phyloP scores from a whole-genome alignment of 2,329 filamentous ascomycete genomes.

The Dichotomopilus funicola region DNA sequence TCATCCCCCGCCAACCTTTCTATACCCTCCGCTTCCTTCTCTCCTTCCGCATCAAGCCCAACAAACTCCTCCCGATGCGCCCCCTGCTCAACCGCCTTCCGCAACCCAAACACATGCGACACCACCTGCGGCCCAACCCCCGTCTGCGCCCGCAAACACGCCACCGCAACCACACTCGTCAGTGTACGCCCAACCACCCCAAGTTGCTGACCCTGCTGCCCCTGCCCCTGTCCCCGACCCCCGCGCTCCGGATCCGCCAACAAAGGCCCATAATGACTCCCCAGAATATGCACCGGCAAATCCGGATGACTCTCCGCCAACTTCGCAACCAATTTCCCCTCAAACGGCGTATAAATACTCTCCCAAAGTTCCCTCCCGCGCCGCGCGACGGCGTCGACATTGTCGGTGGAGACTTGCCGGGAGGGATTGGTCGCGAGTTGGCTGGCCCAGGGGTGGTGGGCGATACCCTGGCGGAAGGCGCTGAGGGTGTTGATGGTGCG shows the following conservation, averaged over 20 bases:
- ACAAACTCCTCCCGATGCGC: conserved; percentile 34
- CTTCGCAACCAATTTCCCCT: conserved; percentile 62
- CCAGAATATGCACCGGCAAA: conserved; percentile 71
- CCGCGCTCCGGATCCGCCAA: conserved; percentile 58
- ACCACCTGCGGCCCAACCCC: conserved; percentile 78
- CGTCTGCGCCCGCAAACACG: conserved; percentile 70
- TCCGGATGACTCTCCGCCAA: conserved; percentile 74
- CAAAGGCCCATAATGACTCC: conserved; percentile 65
- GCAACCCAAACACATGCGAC: conserved; percentile 72
- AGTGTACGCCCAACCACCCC: conserved; percentile 60
- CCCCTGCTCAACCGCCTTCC: conserved; percentile 69
- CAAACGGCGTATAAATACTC: conserved; percentile 69
- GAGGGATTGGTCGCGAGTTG: conserved; percentile 51
- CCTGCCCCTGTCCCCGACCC: conserved; percentile 22
- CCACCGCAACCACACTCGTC: conserved; percentile 66
- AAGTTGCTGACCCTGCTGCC: conserved; percentile 13
- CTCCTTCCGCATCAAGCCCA: not conserved
- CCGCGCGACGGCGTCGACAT: conserved; percentile 46
- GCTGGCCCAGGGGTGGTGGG: conserved; percentile 38
- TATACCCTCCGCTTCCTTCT: conserved; percentile 28
- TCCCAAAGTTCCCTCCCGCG: conserved; percentile 66
- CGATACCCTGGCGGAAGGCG: conserved; percentile 49
- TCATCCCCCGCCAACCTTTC: conserved; percentile 41
- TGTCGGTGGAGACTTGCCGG: conserved; percentile 44
- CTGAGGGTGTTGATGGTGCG: conserved; percentile 77